These are phyloP conservation scores for Pseudophaeomoniella oleicola DNA, from an alignment of 2,329 filamentous ascomycete genomes.

Conservation along the genomic window DNA sequence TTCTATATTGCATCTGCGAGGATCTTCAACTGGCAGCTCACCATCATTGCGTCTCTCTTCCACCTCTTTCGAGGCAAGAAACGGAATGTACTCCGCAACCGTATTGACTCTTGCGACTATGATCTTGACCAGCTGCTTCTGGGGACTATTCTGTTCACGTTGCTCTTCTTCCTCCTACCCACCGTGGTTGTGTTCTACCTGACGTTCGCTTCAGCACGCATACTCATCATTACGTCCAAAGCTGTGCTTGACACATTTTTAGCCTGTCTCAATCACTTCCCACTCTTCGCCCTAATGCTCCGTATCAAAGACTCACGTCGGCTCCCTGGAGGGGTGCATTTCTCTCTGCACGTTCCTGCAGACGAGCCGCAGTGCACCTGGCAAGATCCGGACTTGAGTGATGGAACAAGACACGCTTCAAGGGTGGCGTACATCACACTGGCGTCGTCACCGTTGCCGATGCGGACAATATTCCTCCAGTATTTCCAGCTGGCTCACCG, in stretches of 20 bases:
- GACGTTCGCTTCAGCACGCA: constrained; percentile 85
- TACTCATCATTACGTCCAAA: constrained; percentile 89
- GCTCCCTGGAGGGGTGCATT: constrained; percentile 52
- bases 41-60: constrained; percentile 92
- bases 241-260: constrained; percentile 80
- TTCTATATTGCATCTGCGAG: constrained; percentile 95
- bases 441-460: constrained; percentile 74
- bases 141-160: constrained; percentile 88
- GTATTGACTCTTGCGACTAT: constrained; percentile 98
- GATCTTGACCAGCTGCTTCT: constrained; percentile 92
- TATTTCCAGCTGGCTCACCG: constrained; percentile 91
- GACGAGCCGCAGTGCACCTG: background rate
- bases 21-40: constrained; percentile 98
- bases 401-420: too few species aligned
- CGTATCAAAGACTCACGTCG: constrained; percentile 82
- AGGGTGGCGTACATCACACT: constrained; percentile 8
- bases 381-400: background rate
- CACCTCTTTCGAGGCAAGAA: constrained; percentile 98
- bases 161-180: constrained; percentile 86
- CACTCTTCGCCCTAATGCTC: constrained; percentile 91
- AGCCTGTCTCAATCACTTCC: constrained; percentile 93
- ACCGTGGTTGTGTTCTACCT: constrained; percentile 95
- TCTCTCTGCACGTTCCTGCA: constrained; percentile 1
- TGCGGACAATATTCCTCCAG: constrained; percentile 91
- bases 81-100: constrained; percentile 88